Base-by-base conservation (phyloP, 2,329 filamentous ascomycete genomes). In the Cadophora sp. region DNA sequence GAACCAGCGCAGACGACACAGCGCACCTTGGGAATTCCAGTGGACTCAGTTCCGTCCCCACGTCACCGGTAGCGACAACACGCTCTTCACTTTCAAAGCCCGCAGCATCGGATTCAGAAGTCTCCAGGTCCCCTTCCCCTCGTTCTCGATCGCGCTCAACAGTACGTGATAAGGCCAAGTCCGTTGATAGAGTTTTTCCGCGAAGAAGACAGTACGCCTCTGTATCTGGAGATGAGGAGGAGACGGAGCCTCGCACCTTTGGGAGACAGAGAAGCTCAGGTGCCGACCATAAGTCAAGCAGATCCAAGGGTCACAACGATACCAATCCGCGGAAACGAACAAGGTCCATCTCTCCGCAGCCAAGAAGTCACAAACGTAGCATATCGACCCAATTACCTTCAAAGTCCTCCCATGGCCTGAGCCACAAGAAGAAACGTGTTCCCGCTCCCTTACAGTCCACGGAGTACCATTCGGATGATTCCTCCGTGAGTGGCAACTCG, bases 391-490 rank as follows among this genome's bases (percentile, higher is more conserved):
- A 91, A 74, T 81, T 90, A 24, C 83, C 86, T 1, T 81, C 85
- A 80, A 87, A 68, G 81, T 72, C 83, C 11, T 81, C 83, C 34
- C 87, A 87, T 76, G 87, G 87, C 4, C 77, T 88, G 40, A 80
- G 82, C 62, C 80, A 83, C 67, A 91, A 90, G 79, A 90, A 89
- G 78, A 87, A 85, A 78, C 87, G 85, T 56, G 77, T 87, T 27
- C 87, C 89, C 8, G 85, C 86, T 7, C 88, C 89, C 12, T 82
- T 91, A 62, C 76, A 87, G 63, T 83, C 88, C 11, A 86, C 85
- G 27, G 88, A 89, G 69, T 90, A 91, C 70, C 86, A 89, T 66
- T 92, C 90, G 0, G 90, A 92, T 76, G 85, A 90, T 71, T 89
- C 89, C 56, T 87, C 88, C 56, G 84, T 83, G 22, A 87, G 87